Conservation (phyloP, 2,329 filamentous ascomycete species). For the Talaromyces albobiverticillius region DNA sequence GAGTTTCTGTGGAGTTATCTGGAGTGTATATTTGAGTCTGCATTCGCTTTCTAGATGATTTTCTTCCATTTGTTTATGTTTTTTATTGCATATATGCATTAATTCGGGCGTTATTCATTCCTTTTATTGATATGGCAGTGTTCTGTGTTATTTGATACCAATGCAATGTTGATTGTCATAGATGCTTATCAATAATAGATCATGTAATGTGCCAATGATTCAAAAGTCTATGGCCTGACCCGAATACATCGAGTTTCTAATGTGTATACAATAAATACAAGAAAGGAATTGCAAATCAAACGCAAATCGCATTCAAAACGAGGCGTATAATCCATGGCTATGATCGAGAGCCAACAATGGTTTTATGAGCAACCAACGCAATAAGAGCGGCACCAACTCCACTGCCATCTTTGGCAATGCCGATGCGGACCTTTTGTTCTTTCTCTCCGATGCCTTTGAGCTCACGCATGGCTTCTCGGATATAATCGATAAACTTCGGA, state of each 20-base stretch:
- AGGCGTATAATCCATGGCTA: background rate
- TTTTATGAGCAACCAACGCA: slow-evolving; percentile 73
- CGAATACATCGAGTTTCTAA: background rate
- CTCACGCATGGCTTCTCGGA: slow-evolving; percentile 74
- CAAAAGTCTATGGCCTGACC: background rate
- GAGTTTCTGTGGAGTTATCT: slow-evolving; percentile 68
- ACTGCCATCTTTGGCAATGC: slow-evolving; percentile 94
- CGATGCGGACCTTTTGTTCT: slow-evolving; percentile 85
- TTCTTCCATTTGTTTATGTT: background rate
- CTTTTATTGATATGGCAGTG: background rate
- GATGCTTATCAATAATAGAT: background rate
- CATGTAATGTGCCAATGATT: background rate
- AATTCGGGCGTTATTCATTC: background rate
- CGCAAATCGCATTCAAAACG: background rate
- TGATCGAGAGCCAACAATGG: background rate
- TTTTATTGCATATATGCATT: background rate
- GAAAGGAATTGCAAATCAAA: background rate
- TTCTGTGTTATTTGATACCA: background rate
- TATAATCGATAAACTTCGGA: slow-evolving; percentile 83
- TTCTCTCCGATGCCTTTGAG: slow-evolving; percentile 77
- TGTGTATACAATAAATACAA: background rate
- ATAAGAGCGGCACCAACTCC: slow-evolving; percentile 95
- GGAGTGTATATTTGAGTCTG: slow-evolving; percentile 74
- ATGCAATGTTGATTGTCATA: background rate
- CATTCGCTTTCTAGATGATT: slow-evolving; percentile 29